Evolutionary conservation across 192 early-diverging fungal genomes (phyloP).

Genomic region (Linnemannia hyalina): DNA sequence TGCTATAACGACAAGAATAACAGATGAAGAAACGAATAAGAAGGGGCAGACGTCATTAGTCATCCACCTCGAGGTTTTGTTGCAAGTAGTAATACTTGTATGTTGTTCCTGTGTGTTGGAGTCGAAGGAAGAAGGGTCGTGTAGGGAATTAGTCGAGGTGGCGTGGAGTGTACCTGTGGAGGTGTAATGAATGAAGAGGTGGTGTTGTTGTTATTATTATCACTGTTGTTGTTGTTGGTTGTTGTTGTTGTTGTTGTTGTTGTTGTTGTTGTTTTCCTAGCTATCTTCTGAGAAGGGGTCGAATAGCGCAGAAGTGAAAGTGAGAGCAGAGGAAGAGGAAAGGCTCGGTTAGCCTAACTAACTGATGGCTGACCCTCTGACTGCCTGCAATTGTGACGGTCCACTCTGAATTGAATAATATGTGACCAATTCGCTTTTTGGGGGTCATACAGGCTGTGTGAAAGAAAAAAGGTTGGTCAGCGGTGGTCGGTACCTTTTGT

Average conservation of each 20-base stretch:
- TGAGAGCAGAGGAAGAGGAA: not conserved
- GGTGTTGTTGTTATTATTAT: not conserved
- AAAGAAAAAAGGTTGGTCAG: not conserved
- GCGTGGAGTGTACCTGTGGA: not conserved
- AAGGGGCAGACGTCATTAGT: not conserved
- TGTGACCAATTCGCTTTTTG: not conserved
- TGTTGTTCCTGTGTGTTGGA: not conserved
- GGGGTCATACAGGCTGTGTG: not conserved
- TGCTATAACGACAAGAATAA: not conserved
- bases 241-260: not conserved
- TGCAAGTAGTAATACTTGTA: not conserved
- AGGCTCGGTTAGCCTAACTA: not conserved
- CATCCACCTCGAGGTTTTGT: not conserved
- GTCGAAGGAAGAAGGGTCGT: not conserved
- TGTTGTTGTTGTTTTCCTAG: not conserved
- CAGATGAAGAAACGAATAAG: not conserved
- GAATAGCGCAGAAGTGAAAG: not conserved
- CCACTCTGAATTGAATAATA: not conserved
- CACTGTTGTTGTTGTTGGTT: not conserved
- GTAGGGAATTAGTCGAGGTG: not conserved
- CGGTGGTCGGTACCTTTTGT: not conserved
- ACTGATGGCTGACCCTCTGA: constrained; percentile 5
- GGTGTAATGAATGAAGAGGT: not conserved
- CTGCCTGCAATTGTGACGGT: constrained; percentile 7
- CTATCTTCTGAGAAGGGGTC: not conserved